Base-by-base conservation (phyloP, 768 basidiomycete species). In the Lentinula edodes region DNA sequence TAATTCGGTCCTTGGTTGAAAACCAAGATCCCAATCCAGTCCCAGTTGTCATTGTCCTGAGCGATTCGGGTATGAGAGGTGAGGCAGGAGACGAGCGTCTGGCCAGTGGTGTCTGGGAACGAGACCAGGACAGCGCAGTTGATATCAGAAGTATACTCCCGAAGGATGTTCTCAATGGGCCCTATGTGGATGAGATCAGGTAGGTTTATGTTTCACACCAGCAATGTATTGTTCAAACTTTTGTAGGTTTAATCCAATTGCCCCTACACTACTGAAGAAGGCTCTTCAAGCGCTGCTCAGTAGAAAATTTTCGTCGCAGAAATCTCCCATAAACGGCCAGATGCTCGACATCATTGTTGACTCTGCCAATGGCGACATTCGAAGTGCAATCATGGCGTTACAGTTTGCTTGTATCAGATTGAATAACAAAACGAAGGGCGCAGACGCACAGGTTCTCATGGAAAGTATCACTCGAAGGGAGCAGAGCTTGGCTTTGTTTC, bases 371-470 rank as follows among this genome's bases (percentile, higher is more conserved):
- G 97, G 97, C 0, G 97, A 99, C 69, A 91, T 99, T 41, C 80
- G 97, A 46, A 91, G 90, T 61, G 96, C 95, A 0, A 83, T 98
- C 63, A 98, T 96, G 87, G 87, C 90, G 0, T 79, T 98, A 6
- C 91, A 99, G 69, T 95, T 99, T 68, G 84, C 88, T 1, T 96
- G 81, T 70, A 72, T 83, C 16, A 73, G 80, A 61, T 61, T 70
- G 51, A 70, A 69, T 63, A 68, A 66, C 63, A 76, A 74, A 68
- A 75, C 75, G 69, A 75, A 73, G 62, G 68, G 65, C 12, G 43
- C 23, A 35, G 34, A 45, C 13, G 6, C 48, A 13, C 59, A 60
- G 12, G 72, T 75, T 3, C 72, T 88, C 15, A 70, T 97, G 64
- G 89, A 93, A 66, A 83, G 86, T 0, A 81, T 94, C 0, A 91